A percentile compares a stretch with the other conserved stretches of the same genome.
Conservation (phyloP, 352 stramenopile species). For the Globisporangium okanoganense region DNA sequence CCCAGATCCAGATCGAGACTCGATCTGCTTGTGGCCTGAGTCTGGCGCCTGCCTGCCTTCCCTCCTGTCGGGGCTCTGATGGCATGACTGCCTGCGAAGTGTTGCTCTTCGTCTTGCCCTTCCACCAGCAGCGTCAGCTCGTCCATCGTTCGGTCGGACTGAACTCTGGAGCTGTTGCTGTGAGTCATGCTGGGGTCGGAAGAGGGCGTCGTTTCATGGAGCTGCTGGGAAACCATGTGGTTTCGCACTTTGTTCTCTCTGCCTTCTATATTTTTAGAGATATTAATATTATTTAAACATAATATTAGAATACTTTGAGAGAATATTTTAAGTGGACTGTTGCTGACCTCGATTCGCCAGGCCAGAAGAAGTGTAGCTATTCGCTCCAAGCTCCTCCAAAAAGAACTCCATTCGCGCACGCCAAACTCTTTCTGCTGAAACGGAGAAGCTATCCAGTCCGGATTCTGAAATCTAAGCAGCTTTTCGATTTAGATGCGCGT, state of each 20-base stretch:
- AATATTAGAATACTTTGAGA: no score
- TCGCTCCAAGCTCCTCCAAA: not conserved
- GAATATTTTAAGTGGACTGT: not conserved
- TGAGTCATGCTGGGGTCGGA: not conserved
- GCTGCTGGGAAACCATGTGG: slow-evolving; percentile 7
- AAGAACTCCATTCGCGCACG: not conserved
- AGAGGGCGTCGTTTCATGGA: not conserved
- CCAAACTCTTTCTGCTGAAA: not conserved
- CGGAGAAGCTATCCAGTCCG: not conserved
- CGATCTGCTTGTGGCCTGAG: no score
- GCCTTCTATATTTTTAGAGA: no score
- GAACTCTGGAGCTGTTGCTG: not conserved
- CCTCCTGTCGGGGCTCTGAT: no score
- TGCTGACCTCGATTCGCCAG: not conserved
- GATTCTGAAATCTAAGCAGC: not conserved
- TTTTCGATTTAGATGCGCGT: no score
- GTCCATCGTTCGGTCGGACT: not conserved
- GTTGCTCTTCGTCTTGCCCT: not conserved
- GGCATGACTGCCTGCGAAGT: no score
- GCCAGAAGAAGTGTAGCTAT: not conserved
- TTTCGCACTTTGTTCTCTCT: slow-evolving; percentile 10
- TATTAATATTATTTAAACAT: no score
- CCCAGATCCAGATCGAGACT: not conserved
- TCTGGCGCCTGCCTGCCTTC: no score
- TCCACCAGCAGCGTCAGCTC: not conserved